Evolutionary conservation across 225 moss, liverwort and hornwort species (phyloP).

Genomic region (Pseudoscleropodium purum): DNA sequence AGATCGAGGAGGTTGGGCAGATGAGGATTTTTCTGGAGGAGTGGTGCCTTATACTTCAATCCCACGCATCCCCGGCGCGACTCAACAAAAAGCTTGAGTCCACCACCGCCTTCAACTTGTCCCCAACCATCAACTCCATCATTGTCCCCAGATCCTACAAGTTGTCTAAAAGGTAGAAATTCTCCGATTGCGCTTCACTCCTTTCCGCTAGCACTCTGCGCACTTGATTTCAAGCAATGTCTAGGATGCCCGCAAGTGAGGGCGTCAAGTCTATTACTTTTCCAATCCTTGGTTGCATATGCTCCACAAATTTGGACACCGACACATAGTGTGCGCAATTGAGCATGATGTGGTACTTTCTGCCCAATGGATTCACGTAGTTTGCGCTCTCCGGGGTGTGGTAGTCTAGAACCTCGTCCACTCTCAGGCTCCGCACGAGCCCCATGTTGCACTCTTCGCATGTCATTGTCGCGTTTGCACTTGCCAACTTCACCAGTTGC

Average conservation of each 20-base stretch:
- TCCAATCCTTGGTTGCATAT: slow-evolving; percentile 15
- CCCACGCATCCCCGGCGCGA: slow-evolving; percentile 51
- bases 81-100: slow-evolving; percentile 41
- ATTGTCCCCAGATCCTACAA: slow-evolving; percentile 34
- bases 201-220: not conserved
- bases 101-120: slow-evolving; percentile 38
- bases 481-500: slow-evolving; percentile 57
- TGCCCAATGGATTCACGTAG: slow-evolving; percentile 44
- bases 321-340: slow-evolving; percentile 30
- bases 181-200: not conserved
- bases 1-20: not conserved
- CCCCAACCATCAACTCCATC: slow-evolving; percentile 27
- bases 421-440: slow-evolving; percentile 35
- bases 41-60: slow-evolving; percentile 52
- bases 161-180: slow-evolving; percentile 18
- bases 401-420: slow-evolving; percentile 75
- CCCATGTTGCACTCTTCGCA: slow-evolving; percentile 55
- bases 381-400: slow-evolving; percentile 32
- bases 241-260: not conserved
- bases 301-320: slow-evolving; percentile 7
- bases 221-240: not conserved
- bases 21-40: slow-evolving; percentile 47
- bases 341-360: slow-evolving; percentile 45
- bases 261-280: slow-evolving; percentile 43
- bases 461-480: slow-evolving; percentile 51